phyloP scores from a whole-genome alignment of 768 basidiomycete genomes.

The Suillus discolor region DNA sequence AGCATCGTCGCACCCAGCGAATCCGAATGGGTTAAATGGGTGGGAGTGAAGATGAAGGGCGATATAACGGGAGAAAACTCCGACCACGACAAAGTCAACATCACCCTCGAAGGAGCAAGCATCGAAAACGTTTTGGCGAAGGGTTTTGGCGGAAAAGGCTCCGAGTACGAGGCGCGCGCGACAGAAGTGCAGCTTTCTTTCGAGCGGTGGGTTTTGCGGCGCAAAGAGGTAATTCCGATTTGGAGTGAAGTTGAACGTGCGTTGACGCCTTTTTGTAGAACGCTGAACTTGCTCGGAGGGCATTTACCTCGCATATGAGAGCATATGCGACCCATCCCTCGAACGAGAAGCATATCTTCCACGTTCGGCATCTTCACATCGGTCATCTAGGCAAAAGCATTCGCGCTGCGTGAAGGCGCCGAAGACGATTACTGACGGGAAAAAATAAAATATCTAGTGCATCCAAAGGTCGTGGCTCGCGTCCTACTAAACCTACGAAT shows the following conservation, averaged over 20 bases:
- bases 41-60: constrained; percentile 78
- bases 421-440: constrained; percentile 33
- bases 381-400: constrained; percentile 94
- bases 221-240: constrained; percentile 56
- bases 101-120: constrained; percentile 58
- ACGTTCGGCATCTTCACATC: constrained; percentile 90
- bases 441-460: constrained; percentile 23
- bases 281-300: constrained; percentile 73
- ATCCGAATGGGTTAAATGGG: constrained; percentile 88
- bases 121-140: constrained; percentile 72
- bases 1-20: constrained; percentile 88
- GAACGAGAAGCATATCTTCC: constrained; percentile 95
- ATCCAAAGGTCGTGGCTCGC: constrained; percentile 12
- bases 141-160: constrained; percentile 85
- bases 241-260: constrained; percentile 5
- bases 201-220: constrained; percentile 86
- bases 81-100: constrained; percentile 34
- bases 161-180: constrained; percentile 85
- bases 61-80: constrained; percentile 32
- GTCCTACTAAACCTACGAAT: constrained; percentile 10
- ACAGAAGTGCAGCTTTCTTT: constrained; percentile 96
- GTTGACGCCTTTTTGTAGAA: constrained; percentile 53
- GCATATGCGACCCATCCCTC: constrained; percentile 98
- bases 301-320: constrained; percentile 90
- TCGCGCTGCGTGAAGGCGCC: constrained; percentile 90